Conservation (phyloP, 805 yeast genomes). For the Starmerella potacharoeniae region DNA sequence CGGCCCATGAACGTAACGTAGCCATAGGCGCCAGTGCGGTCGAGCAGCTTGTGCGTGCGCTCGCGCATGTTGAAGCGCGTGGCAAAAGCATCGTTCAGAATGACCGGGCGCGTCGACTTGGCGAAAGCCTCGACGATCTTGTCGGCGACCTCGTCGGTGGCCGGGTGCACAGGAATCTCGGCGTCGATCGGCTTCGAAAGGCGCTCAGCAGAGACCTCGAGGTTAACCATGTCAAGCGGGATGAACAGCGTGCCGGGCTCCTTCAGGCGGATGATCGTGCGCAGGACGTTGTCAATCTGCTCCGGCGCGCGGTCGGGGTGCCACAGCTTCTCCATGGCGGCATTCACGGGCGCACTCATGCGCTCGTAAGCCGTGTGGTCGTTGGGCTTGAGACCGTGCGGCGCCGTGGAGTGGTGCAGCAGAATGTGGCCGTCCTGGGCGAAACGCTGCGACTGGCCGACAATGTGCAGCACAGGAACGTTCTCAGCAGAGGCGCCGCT, state of each 20-base stretch:
- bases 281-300: conserved; percentile 59
- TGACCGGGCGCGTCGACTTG: conserved; percentile 44
- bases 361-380: conserved; percentile 57
- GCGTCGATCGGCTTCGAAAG: conserved; percentile 30
- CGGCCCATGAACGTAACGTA: conserved; percentile 60
- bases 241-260: conserved; percentile 76
- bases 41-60: conserved; percentile 41
- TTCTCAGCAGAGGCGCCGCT: conserved; percentile 75
- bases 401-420: conserved; percentile 33
- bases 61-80: conserved; percentile 34
- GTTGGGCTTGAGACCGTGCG: conserved; percentile 34
- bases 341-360: conserved; percentile 47
- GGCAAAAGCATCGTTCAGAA: conserved; percentile 61
- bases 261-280: conserved; percentile 41
- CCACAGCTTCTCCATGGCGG: conserved; percentile 42
- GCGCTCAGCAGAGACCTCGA: conserved; percentile 30
- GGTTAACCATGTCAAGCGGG: conserved; percentile 58
- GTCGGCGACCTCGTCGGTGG: conserved; percentile 33
- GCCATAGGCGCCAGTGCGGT: conserved; percentile 41
- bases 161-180: conserved; percentile 22
- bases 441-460: conserved; percentile 53
- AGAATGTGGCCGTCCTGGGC: conserved; percentile 29
- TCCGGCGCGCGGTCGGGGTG: conserved; percentile 39
- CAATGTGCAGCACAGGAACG: conserved; percentile 71
- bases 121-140: conserved; percentile 43